A percentile compares a stretch with the other conserved stretches of the same genome.
Evolutionary conservation across 164 flowering plant genomes (phyloP).

Genomic region (Nymphaea thermarum): DNA sequence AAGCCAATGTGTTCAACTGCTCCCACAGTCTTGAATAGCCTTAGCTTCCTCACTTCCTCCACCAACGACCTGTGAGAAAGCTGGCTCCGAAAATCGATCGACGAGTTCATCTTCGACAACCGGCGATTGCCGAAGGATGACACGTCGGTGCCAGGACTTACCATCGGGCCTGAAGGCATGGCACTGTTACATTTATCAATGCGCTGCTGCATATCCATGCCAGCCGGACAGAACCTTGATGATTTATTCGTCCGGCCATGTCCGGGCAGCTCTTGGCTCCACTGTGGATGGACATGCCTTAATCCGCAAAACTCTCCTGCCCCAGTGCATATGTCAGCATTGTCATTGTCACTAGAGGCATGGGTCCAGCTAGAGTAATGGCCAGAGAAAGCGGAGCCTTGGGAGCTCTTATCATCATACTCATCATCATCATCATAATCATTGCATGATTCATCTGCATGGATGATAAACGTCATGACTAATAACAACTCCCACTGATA

Average conservation of each 20-base stretch:
- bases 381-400: constrained; percentile 32
- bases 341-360: constrained; percentile 12
- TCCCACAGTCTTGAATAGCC: constrained; percentile 74
- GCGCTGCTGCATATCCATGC: not conserved
- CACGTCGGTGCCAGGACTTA: not conserved
- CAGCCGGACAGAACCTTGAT: constrained; percentile 28
- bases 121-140: not conserved
- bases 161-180: not conserved
- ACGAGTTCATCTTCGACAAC: not conserved
- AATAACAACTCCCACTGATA: not conserved
- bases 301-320: not conserved
- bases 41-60: constrained; percentile 46
- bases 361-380: constrained; percentile 27
- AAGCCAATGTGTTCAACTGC: constrained; percentile 70
- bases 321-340: not conserved
- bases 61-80: constrained; percentile 44
- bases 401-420: constrained; percentile 38
- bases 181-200: not conserved
- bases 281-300: not conserved
- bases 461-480: not conserved
- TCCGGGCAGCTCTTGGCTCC: not conserved
- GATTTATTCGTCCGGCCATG: constrained; percentile 6
- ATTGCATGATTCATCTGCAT: constrained; percentile 23
- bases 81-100: constrained; percentile 31
- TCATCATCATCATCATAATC: constrained; percentile 19